Evolutionary conservation across 176 grass and related monocot genomes (phyloP), one percentile per base, ranked within the genome.

Genomic region (Zea luxurians): DNA sequence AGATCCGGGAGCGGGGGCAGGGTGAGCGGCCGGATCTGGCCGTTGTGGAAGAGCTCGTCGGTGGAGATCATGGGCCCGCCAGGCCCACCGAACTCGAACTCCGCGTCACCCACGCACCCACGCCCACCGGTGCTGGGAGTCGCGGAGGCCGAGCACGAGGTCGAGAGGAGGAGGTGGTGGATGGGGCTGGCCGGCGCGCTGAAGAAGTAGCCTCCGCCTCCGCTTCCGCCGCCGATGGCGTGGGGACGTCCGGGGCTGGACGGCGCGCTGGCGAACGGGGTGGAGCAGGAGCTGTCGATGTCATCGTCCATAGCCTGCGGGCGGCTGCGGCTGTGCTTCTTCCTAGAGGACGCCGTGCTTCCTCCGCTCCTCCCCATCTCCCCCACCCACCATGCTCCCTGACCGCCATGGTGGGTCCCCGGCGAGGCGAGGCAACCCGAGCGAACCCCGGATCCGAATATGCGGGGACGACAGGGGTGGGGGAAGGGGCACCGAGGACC

Each of bases 131-230:
- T 68, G 2, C 61, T 55, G 0, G 75, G 13, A 10, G 64, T 17
- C 18, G 44, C 36, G 13, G 89, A 75, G n/a, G 73, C 55, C 3
- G 52, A 48, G 10, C 72, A 84, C 10, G 86, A 83, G 4, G 86
- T 66, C 21, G 91, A 90, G 38, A 93, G 63, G 15, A 92, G 82
- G 1, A 94, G 86, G 80, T 88, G 93, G 89, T 98, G 95, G 79
- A 98, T 93, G 74, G 95, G 95, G 84, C 95, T 98, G 3, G 95
- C 89, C 12, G 95, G 95, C 16, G 89, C 92, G 71, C 95, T 98
- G 89, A 94, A 98, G 89, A 98, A 98, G 78, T 92, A 94, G 0
- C 73, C 49, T 2, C 71, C 59, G 42, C 58, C 50, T 27, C 27
- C 27, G 27, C 27, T 27, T 27, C 27, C 27, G 43, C 59, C 52